These are phyloP conservation scores for Pseudohalonectria lignicola DNA, from an alignment of 2,329 filamentous ascomycete genomes.

Conservation along the genomic window DNA sequence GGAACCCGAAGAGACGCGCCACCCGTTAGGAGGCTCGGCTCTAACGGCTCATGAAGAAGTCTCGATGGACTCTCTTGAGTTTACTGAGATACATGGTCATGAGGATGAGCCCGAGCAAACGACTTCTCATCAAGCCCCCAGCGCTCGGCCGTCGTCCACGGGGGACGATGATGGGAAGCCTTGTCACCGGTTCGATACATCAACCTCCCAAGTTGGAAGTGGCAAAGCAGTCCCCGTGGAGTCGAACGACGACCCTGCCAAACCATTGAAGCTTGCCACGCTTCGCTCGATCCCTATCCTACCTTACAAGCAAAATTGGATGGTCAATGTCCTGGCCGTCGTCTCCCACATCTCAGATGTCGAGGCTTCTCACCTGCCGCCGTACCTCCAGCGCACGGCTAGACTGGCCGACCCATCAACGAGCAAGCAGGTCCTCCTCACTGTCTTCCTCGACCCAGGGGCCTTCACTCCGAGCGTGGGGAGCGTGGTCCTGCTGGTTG, in stretches of 20 bases:
- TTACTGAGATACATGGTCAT: not conserved
- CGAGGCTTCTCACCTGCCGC: conserved; percentile 36
- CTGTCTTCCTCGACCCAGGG: conserved; percentile 42
- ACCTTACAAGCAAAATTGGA: conserved; percentile 48
- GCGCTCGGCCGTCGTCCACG: not conserved
- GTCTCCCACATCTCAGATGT: conserved; percentile 33
- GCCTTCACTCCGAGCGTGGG: conserved; percentile 34
- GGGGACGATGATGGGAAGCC: not conserved
- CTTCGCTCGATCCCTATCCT: conserved; percentile 37
- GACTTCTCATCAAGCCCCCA: not conserved
- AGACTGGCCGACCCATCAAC: conserved; percentile 41
- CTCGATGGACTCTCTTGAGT: not conserved
- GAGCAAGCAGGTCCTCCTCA: conserved; percentile 38
- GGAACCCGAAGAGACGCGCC: not conserved
- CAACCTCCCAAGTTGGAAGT: not conserved
- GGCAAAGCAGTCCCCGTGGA: conserved; percentile 22
- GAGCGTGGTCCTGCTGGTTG: conserved; percentile 37
- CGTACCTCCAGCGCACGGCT: conserved; percentile 38
- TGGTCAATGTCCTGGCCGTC: conserved; percentile 42
- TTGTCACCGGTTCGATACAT: not conserved
- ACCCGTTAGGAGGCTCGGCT: not conserved
- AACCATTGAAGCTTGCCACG: conserved; percentile 38
- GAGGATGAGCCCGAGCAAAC: not conserved
- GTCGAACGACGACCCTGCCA: conserved; percentile 24
- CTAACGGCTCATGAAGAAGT: not conserved